Evolutionary conservation across 805 yeast genomes (phyloP).

Genomic region (Candida endomychidarum): DNA sequence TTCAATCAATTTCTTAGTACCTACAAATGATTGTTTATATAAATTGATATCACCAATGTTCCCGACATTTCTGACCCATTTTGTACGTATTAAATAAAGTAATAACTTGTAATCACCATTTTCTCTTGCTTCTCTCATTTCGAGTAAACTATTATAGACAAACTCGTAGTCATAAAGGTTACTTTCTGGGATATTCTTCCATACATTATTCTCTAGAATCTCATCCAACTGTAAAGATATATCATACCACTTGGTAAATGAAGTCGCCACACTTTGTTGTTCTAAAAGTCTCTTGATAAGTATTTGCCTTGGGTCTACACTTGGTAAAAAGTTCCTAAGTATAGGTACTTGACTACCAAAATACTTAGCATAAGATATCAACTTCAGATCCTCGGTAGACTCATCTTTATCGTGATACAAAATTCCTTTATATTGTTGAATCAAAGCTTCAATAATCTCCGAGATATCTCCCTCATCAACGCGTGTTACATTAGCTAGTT

Average conservation of each 20-base stretch:
- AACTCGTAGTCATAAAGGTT: conserved; percentile 72
- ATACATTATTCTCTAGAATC: conserved; percentile 58
- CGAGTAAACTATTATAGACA: conserved; percentile 50
- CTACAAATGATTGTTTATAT: conserved; percentile 76
- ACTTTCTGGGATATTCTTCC: conserved; percentile 69
- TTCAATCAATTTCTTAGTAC: conserved; percentile 82
- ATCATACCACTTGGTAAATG: conserved; percentile 65
- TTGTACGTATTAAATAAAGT: conserved; percentile 75
- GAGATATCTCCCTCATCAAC: conserved; percentile 9
- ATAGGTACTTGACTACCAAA: neutral
- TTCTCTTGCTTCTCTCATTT: conserved; percentile 59
- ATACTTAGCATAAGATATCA: conserved; percentile 10
- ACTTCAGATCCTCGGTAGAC: conserved; percentile 1
- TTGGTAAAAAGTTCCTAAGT: conserved; percentile 9
- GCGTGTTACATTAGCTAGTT: neutral
- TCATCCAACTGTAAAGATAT: conserved; percentile 64
- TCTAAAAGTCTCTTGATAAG: conserved; percentile 24
- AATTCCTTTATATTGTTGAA: conserved; percentile 15
- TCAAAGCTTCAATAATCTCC: conserved; percentile 17
- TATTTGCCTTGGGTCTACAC: conserved; percentile 20
- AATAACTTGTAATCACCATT: conserved; percentile 58
- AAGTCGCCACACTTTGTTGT: conserved; percentile 36
- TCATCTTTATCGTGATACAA: neutral
- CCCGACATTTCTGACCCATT: conserved; percentile 82
- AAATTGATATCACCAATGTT: conserved; percentile 80